These are phyloP conservation scores for Citrus mangshanensis DNA, from an alignment of 345 rosid species.

Conservation along the genomic window DNA sequence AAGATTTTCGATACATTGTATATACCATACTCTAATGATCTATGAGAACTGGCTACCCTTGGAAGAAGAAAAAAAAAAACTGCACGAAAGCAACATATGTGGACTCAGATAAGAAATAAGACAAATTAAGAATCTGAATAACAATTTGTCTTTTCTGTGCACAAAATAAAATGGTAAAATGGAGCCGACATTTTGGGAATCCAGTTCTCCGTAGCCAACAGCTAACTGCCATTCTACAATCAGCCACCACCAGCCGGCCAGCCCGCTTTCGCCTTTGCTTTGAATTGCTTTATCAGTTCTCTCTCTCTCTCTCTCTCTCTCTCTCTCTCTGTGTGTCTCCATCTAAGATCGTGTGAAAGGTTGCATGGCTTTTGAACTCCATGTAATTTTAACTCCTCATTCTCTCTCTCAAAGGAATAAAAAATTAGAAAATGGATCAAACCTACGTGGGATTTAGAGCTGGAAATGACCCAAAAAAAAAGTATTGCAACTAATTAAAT, in stretches of 20 bases:
- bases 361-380: slow-evolving; percentile 24
- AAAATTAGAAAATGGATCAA: slow-evolving; percentile 1
- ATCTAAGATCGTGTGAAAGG: slow-evolving; percentile 25
- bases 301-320: too few relatives aligned
- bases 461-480: not conserved
- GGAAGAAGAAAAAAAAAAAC: not conserved
- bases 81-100: not conserved
- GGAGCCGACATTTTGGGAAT: slow-evolving; percentile 18
- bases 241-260: not conserved
- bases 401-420: not conserved
- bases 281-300: not conserved
- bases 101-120: not conserved
- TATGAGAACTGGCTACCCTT: not conserved
- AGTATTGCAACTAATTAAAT: not conserved
- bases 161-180: slow-evolving; percentile 6
- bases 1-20: too few relatives aligned
- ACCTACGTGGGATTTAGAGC: slow-evolving; percentile 9
- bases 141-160: slow-evolving; percentile 17
- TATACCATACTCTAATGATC: not conserved
- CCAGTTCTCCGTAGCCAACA: not conserved
- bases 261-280: not conserved
- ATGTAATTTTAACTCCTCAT: not conserved
- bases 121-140: not conserved
- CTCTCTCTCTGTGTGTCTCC: not conserved
- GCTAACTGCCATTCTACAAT: slow-evolving; percentile 1